These are phyloP conservation scores for Sporothrix globosa DNA, from an alignment of 2,329 filamentous ascomycete species.

Conservation along the genomic window DNA sequence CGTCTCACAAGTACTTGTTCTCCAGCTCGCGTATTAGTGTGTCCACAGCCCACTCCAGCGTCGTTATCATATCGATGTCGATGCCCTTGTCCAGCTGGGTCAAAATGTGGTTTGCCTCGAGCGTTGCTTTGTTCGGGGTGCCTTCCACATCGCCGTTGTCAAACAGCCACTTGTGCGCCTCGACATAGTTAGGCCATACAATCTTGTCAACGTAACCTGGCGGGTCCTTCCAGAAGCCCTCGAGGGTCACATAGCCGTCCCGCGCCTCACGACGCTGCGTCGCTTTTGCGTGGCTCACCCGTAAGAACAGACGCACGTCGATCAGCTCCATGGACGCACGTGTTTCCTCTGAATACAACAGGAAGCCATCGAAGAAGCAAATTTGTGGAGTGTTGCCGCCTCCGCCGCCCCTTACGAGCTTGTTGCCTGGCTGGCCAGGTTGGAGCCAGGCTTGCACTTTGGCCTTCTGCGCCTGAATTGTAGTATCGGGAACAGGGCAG, in stretches of 20 bases:
- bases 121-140: constrained; percentile 51
- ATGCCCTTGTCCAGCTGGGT: constrained; percentile 53
- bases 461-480: constrained; percentile 52
- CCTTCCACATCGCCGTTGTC: constrained; percentile 68
- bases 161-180: constrained; percentile 81
- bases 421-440: constrained; percentile 50
- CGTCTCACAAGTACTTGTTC: constrained; percentile 28
- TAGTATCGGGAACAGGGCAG: constrained; percentile 55
- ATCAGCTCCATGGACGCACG: constrained; percentile 63
- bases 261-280: constrained; percentile 68
- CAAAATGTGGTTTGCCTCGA: constrained; percentile 48
- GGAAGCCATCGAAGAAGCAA: constrained; percentile 84
- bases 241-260: constrained; percentile 75
- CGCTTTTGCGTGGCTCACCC: constrained; percentile 66
- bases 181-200: constrained; percentile 93
- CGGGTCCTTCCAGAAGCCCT: constrained; percentile 95
- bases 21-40: constrained; percentile 56
- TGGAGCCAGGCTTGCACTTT: constrained; percentile 54
- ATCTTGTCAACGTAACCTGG: constrained; percentile 91
- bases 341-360: constrained; percentile 68
- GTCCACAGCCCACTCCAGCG: constrained; percentile 70
- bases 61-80: constrained; percentile 62
- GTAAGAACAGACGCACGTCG: constrained; percentile 78
- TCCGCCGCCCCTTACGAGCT: constrained; percentile 25
- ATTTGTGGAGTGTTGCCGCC: constrained; percentile 48